A percentile compares a stretch with the other conserved stretches of the same genome.
These are phyloP conservation scores for Colletotrichum lentis DNA, from an alignment of 2,329 filamentous ascomycete species.

Conservation along the genomic window DNA sequence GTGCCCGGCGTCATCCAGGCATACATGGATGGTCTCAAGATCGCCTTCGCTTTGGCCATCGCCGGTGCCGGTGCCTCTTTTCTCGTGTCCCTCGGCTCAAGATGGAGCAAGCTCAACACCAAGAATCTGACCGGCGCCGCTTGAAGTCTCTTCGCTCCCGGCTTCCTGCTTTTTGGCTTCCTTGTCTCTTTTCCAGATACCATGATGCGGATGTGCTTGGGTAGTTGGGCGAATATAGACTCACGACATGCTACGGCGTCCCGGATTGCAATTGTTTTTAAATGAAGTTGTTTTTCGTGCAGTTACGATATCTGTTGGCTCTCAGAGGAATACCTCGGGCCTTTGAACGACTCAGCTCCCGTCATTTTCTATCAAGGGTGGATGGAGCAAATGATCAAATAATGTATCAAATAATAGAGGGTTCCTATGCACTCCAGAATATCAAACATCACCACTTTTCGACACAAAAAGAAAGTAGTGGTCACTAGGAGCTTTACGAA, in stretches of 20 bases:
- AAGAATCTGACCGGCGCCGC: slow-evolving; percentile 27
- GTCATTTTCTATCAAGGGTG: slow-evolving; percentile 3
- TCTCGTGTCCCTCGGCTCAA: slow-evolving; percentile 46
- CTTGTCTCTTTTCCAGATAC: slow-evolving; percentile 10
- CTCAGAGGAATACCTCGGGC: not conserved
- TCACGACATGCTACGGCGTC: slow-evolving; percentile 10
- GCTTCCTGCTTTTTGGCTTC: not conserved
- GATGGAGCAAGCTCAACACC: slow-evolving; percentile 45
- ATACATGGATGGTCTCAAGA: slow-evolving; percentile 71
- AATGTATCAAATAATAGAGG: not conserved
- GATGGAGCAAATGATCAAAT: not conserved
- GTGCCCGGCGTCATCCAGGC: slow-evolving; percentile 63
- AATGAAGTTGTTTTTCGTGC: not conserved
- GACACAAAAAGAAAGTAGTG: not conserved
- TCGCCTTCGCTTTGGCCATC: slow-evolving; percentile 66
- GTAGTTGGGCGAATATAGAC: not conserved
- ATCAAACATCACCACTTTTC: not conserved
- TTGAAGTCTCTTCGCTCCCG: not conserved
- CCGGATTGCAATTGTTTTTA: not conserved
- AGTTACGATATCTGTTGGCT: not conserved
- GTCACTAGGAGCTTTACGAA: too few relatives aligned
- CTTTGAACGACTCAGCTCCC: slow-evolving; percentile 3
- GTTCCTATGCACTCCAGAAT: too few relatives aligned
- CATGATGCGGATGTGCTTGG: not conserved
- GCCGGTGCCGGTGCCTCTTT: slow-evolving; percentile 56